Base-by-base conservation (phyloP, 768 basidiomycete species). In the Boletus reticulatus region DNA sequence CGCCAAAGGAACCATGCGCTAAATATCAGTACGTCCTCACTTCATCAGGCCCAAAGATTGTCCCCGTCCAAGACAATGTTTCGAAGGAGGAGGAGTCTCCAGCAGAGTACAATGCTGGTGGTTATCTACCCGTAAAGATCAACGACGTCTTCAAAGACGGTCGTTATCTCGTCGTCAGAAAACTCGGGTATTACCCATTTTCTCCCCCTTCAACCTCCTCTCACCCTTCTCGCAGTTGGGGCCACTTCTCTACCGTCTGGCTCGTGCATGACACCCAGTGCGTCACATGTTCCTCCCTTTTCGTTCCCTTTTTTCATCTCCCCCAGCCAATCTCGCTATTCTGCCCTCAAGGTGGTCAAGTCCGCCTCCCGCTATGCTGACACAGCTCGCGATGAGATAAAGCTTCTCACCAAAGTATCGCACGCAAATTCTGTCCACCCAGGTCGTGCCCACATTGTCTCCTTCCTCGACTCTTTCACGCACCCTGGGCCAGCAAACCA, bases 371-470 rank as follows among this genome's bases (percentile, higher is more conserved):
- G 94, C 61, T 98, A 98, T 74, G 92, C 94, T 57, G 95, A 98
- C 70, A 98, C 96, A 6, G 96, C 96, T 29, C 83, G 89, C 48
- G 96, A 98, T 71, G 96, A 98, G 75, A 98, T 98, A 72, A 92
- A 94, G 69, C 82, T 98, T 34, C 81, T 94, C 39, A 83, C 85
- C 59, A 85, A 85, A 61, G 88, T 95, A 6, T 78, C 82, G 50
- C 78, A 82, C 19, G 80, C 82, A 69, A 87, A 84, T 67, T 87
- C 84, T n/a, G 67, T 76, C 3, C 94, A 96, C 68, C 84, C 84
- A 16, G 94, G 94, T 53, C 80, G 88, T 52, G 74, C 80, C 24
- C 85, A 94, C 67, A 81, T 96, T 53, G 92, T 97, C 57, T 86
- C 90, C 12, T 91, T 95, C 63, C 84, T 96, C 57, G 94, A 97